Evolutionary conservation across 495 filamentous ascomycete species (phyloP).

Genomic region (Hapsidospora chrysogenum): DNA sequence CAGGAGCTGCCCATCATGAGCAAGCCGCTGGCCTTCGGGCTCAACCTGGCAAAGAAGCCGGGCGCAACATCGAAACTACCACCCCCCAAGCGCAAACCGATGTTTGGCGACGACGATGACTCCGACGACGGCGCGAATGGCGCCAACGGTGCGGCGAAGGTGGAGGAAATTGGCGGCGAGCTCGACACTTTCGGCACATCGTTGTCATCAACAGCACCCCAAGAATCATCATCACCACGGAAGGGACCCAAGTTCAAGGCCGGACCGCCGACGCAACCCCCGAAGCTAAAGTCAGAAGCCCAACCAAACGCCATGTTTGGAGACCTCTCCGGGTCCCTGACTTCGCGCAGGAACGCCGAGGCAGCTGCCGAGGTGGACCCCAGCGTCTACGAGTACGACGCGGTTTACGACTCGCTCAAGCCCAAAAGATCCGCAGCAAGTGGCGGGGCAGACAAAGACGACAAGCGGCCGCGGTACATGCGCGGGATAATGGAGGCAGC

Average conservation of each 20-base stretch:
- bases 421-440: constrained; percentile 18
- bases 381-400: constrained; percentile 63
- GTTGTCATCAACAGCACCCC: constrained; percentile 1
- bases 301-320: constrained; percentile 25
- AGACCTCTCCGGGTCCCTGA: constrained; percentile 35
- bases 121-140: constrained; percentile 23
- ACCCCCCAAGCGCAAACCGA: constrained; percentile 29
- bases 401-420: constrained; percentile 49
- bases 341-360: constrained; percentile 36
- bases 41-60: constrained; percentile 2
- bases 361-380: constrained; percentile 44
- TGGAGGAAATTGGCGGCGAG: constrained; percentile 13
- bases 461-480: constrained; percentile 65
- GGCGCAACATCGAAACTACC: constrained; percentile 3
- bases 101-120: constrained; percentile 33
- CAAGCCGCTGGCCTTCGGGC: background rate
- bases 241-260: constrained; percentile 12
- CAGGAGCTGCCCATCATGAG: background rate
- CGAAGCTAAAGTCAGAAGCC: constrained; percentile 16
- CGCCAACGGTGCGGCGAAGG: constrained; percentile 6
- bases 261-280: constrained; percentile 7
- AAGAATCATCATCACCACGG: constrained; percentile 4
- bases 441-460: constrained; percentile 20
- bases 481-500: constrained; percentile 59
- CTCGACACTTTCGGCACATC: no score